A percentile compares a stretch with the other conserved stretches of the same genome.
phyloP scores from a whole-genome alignment of 1,139 yeast genomes.

The Suhomyces choctaworum region DNA sequence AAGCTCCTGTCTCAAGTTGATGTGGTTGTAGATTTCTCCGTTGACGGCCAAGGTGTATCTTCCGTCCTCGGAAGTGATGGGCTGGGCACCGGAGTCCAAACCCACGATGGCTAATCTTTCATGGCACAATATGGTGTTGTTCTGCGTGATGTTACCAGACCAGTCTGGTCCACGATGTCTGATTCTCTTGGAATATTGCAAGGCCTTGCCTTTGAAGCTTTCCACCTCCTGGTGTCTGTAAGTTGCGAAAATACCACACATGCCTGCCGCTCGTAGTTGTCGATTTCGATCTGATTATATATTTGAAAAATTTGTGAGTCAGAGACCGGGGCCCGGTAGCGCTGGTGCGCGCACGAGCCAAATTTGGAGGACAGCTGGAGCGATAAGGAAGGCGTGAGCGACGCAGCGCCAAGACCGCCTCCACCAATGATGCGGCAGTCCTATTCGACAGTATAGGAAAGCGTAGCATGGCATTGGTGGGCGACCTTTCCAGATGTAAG shows the following conservation, averaged over 20 bases:
- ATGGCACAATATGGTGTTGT: constrained; percentile 81
- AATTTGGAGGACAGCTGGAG: too few species aligned
- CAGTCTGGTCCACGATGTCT: constrained; percentile 99
- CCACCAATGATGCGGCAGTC: too few species aligned
- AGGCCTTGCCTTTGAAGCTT: constrained; percentile 80
- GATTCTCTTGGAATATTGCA: constrained; percentile 85
- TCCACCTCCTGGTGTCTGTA: constrained; percentile 78
- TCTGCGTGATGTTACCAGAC: constrained; percentile 84
- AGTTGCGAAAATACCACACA: constrained; percentile 99
- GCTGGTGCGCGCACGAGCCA: constrained; percentile 7
- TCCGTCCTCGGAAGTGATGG: constrained; percentile 80
- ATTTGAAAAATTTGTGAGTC: constrained; percentile 17
- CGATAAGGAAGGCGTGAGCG: too few species aligned
- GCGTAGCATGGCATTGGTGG: too few species aligned
- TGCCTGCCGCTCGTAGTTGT: constrained; percentile 24
- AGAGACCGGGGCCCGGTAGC: constrained; percentile 12
- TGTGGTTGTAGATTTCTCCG: constrained; percentile 98
- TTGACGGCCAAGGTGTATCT: constrained; percentile 79
- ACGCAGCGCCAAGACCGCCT: too few species aligned
- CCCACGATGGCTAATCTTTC: constrained; percentile 97
- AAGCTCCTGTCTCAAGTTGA: constrained; percentile 76
- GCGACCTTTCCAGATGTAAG: too few species aligned
- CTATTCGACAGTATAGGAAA: too few species aligned
- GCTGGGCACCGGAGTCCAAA: constrained; percentile 96
- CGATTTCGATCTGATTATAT: constrained; percentile 4